phyloP scores from a whole-genome alignment of 192 early-diverging fungal species.

The Hyaloraphidium curvatum region DNA sequence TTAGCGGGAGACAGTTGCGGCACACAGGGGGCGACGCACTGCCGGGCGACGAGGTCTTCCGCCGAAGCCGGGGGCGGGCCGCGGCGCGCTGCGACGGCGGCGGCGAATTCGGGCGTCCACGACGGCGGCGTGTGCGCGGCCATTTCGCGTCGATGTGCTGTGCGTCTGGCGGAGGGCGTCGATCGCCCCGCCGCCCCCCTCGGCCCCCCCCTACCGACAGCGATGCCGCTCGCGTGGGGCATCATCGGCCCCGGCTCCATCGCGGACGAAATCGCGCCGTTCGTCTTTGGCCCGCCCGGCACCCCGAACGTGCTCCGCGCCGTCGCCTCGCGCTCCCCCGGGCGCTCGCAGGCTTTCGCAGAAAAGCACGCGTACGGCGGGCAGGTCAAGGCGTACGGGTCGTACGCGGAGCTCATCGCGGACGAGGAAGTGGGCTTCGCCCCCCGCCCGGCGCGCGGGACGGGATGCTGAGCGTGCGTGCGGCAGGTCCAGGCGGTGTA shows the following conservation, averaged over 20 bases:
- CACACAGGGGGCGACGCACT: too few species aligned
- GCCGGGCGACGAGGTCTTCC: too few species aligned
- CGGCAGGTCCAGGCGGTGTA: conserved; percentile 1
- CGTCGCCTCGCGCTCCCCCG: not conserved
- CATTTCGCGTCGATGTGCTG: too few species aligned
- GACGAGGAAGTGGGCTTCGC: not conserved
- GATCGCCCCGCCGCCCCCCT: not conserved
- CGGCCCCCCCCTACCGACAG: not conserved
- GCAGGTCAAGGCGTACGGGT: not conserved
- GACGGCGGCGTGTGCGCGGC: too few species aligned
- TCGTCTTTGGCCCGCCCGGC: not conserved
- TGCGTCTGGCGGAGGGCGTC: too few species aligned
- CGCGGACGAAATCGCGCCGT: not conserved
- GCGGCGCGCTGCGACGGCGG: too few species aligned
- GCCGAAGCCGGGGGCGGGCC: too few species aligned
- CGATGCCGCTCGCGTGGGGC: not conserved
- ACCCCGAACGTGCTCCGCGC: not conserved
- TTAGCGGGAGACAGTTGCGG: too few species aligned
- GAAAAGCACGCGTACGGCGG: not conserved
- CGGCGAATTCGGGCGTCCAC: too few species aligned
- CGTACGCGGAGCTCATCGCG: not conserved
- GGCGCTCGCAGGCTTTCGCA: not conserved
- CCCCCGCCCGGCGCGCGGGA: too few species aligned
- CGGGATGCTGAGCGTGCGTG: too few species aligned
- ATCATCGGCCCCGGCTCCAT: not conserved